Evolutionary conservation across 495 filamentous ascomycete genomes (phyloP).

Genomic region (Bacidia gigantensis): DNA sequence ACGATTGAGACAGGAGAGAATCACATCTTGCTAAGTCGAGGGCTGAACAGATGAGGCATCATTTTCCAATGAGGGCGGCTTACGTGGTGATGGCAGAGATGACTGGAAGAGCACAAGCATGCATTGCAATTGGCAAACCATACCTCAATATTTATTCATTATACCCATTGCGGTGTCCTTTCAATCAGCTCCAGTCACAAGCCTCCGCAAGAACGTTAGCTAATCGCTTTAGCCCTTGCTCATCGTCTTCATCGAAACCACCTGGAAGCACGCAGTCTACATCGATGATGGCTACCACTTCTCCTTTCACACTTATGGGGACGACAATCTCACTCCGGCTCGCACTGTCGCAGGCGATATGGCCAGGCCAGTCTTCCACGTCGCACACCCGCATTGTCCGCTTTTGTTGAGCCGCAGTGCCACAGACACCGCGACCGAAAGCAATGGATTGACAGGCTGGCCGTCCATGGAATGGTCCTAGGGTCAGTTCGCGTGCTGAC

Average conservation of each 20-base stretch:
- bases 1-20: neutral
- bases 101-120: too few relatives aligned
- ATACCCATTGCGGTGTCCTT: too few relatives aligned
- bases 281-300: constrained; percentile 82
- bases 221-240: constrained; percentile 52
- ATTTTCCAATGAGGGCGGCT: too few relatives aligned
- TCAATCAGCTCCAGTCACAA: constrained; percentile 50
- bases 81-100: too few relatives aligned
- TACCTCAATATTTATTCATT: too few relatives aligned
- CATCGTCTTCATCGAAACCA: constrained; percentile 70
- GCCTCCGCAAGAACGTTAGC: constrained; percentile 47
- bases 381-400: constrained; percentile 61
- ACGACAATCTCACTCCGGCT: constrained; percentile 86
- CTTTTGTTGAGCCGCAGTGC: constrained; percentile 50
- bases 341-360: constrained; percentile 81
- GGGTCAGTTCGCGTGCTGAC: too few relatives aligned
- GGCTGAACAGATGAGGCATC: too few relatives aligned
- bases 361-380: constrained; percentile 65
- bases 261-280: constrained; percentile 58
- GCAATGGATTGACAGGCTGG: constrained; percentile 71
- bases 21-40: too few relatives aligned
- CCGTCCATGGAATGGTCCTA: too few relatives aligned
- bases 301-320: constrained; percentile 46
- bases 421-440: constrained; percentile 74
- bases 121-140: too few relatives aligned